phyloP scores from a whole-genome alignment of 2,329 filamentous ascomycete genomes.

The Scleromitrula shiraiana region DNA sequence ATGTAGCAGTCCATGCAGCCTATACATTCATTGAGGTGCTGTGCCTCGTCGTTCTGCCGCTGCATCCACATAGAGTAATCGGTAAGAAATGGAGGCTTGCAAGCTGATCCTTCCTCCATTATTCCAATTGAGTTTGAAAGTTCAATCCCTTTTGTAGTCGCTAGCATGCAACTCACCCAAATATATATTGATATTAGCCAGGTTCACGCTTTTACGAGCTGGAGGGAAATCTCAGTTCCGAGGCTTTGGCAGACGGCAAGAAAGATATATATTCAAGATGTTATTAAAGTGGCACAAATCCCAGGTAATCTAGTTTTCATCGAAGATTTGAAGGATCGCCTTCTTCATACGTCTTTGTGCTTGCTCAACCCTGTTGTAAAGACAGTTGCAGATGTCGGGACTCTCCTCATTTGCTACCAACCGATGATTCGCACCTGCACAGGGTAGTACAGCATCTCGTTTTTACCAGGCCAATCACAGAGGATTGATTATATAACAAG shows the following conservation, averaged over 20 bases:
- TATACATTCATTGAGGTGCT: slow-evolving; percentile 3
- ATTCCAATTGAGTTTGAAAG: slow-evolving; percentile 5
- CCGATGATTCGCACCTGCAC: slow-evolving; percentile 2
- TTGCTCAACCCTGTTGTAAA: background rate
- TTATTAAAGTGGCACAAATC: slow-evolving; percentile 9
- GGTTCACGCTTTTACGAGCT: slow-evolving; percentile 2
- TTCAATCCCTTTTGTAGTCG: slow-evolving; percentile 1
- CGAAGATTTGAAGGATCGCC: slow-evolving; percentile 7
- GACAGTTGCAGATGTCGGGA: slow-evolving; percentile 10
- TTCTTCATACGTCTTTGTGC: slow-evolving; percentile 1
- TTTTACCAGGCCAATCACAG: slow-evolving; percentile 7
- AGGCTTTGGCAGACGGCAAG: slow-evolving; percentile 5
- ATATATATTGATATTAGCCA: slow-evolving; percentile 5
- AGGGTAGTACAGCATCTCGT: slow-evolving; percentile 6
- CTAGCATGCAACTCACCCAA: slow-evolving; percentile 5
- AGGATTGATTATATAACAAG: background rate
- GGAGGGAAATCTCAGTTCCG: background rate
- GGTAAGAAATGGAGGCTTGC: slow-evolving; percentile 6
- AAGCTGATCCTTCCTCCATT: slow-evolving; percentile 8
- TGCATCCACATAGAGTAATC: slow-evolving; percentile 10
- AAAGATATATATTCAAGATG: slow-evolving; percentile 1
- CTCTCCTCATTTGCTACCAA: slow-evolving; percentile 11
- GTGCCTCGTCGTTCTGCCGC: slow-evolving; percentile 10
- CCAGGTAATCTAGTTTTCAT: slow-evolving; percentile 3
- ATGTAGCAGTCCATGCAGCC: slow-evolving; percentile 9